Conservation (phyloP, 106 monocot species). For the Dendrobium nobile region DNA sequence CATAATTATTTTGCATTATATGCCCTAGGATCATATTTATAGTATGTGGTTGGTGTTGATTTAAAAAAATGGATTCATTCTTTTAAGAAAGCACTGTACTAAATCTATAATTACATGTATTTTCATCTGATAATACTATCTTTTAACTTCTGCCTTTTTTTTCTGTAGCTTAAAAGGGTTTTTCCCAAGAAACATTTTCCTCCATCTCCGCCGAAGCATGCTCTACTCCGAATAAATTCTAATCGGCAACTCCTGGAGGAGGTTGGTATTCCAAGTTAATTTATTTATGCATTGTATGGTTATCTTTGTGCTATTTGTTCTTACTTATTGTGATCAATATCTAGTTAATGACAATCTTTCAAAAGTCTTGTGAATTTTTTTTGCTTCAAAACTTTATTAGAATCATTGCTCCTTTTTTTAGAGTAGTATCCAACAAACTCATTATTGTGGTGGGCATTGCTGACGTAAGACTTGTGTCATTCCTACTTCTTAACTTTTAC, state of each 20-base stretch:
- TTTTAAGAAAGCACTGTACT: not conserved
- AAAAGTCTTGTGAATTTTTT: not conserved
- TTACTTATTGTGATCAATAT: not conserved
- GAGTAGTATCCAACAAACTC: too few relatives aligned
- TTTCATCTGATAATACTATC: not conserved
- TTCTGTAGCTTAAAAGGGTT: constrained; percentile 72
- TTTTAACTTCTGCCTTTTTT: not conserved
- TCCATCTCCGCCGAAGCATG: constrained; percentile 78
- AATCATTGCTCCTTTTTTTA: not conserved
- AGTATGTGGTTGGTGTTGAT: not conserved
- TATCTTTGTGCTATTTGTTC: not conserved
- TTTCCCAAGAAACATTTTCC: constrained; percentile 80
- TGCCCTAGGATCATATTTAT: not conserved
- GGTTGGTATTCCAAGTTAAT: constrained; percentile 28
- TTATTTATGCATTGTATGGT: not conserved
- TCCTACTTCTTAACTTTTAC: too few relatives aligned
- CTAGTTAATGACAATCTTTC: not conserved
- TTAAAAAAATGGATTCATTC: too few relatives aligned
- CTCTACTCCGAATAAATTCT: constrained; percentile 79
- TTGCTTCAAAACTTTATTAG: not conserved
- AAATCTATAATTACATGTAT: not conserved
- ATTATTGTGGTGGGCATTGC: too few relatives aligned
- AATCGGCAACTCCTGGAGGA: constrained; percentile 77
- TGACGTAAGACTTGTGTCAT: too few relatives aligned
- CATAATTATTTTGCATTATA: not conserved